A percentile compares a stretch with the other conserved stretches of the same genome.
These are phyloP conservation scores for Wickerhamomyces queroliae DNA, from an alignment of 805 yeast genomes.

Conservation along the genomic window DNA sequence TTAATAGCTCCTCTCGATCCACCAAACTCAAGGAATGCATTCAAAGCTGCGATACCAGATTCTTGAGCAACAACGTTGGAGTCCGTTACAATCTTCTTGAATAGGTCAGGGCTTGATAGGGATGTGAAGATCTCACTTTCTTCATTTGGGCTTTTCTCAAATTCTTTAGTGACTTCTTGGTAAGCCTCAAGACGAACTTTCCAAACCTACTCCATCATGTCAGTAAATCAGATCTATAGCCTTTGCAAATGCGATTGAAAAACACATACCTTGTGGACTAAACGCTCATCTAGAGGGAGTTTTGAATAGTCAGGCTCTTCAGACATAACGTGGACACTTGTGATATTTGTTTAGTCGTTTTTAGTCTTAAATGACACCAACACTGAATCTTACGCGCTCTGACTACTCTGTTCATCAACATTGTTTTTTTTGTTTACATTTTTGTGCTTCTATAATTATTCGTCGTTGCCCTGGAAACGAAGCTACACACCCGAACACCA, in stretches of 20 bases:
- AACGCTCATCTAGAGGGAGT: slow-evolving; percentile 61
- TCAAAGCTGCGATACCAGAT: slow-evolving; percentile 56
- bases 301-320: slow-evolving; percentile 57
- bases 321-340: slow-evolving; percentile 2
- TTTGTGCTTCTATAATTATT: not conserved
- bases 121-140: slow-evolving; percentile 52
- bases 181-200: slow-evolving; percentile 81
- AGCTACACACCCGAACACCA: not conserved
- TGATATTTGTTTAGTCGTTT: not conserved
- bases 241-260: too few relatives aligned
- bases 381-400: too few relatives aligned
- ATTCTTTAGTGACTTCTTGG: slow-evolving; percentile 50
- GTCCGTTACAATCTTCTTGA: slow-evolving; percentile 62
- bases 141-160: slow-evolving; percentile 48
- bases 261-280: slow-evolving; percentile 50
- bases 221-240: too few relatives aligned
- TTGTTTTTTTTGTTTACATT: slow-evolving; percentile 1
- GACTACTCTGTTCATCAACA: too few relatives aligned
- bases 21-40: slow-evolving; percentile 50
- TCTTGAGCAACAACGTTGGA: slow-evolving; percentile 91
- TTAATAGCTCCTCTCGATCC: slow-evolving; percentile 36
- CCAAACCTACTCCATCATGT: slow-evolving; percentile 41
- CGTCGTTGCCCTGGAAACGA: not conserved
- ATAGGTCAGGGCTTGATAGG: slow-evolving; percentile 44
- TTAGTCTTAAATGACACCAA: too few relatives aligned